phyloP scores from a whole-genome alignment of 2,329 filamentous ascomycete genomes.

The Fusarium secorum region DNA sequence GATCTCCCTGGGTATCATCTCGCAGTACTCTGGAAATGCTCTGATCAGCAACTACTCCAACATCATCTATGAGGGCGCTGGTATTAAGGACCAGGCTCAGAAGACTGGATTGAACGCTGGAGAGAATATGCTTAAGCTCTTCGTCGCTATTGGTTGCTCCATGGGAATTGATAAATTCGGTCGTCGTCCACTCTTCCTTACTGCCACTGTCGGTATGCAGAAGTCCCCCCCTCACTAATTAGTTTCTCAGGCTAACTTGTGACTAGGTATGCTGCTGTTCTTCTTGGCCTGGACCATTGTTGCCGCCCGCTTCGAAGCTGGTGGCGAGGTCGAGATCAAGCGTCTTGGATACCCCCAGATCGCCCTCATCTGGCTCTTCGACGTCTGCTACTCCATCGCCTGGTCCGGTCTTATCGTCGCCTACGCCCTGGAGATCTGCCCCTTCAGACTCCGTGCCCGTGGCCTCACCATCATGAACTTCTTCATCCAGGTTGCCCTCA shows the following conservation, averaged over 20 bases:
- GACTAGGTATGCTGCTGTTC: slow-evolving; percentile 51
- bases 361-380: slow-evolving; percentile 67
- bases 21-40: slow-evolving; percentile 73
- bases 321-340: slow-evolving; percentile 1
- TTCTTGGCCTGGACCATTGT: slow-evolving; percentile 19
- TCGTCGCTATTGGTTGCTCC: slow-evolving; percentile 9
- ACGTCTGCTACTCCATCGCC: slow-evolving; percentile 66
- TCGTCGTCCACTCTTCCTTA: slow-evolving; percentile 62
- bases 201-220: slow-evolving; percentile 47
- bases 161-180: slow-evolving; percentile 46
- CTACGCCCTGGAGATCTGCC: slow-evolving; percentile 67
- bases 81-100: slow-evolving; percentile 63
- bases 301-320: slow-evolving; percentile 13
- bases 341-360: slow-evolving; percentile 62
- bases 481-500: slow-evolving; percentile 66
- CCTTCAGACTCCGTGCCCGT: slow-evolving; percentile 65
- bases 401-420: slow-evolving; percentile 66
- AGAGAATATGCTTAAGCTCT: slow-evolving; percentile 22
- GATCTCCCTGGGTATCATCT: slow-evolving; percentile 70
- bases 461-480: slow-evolving; percentile 72
- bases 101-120: slow-evolving; percentile 47
- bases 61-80: slow-evolving; percentile 66
- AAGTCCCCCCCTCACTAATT: accelerated
- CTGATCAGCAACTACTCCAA: slow-evolving; percentile 73
- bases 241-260: neutral